These are phyloP conservation scores for Aspergillus sergii DNA, from an alignment of 2,329 filamentous ascomycete species.

Conservation along the genomic window DNA sequence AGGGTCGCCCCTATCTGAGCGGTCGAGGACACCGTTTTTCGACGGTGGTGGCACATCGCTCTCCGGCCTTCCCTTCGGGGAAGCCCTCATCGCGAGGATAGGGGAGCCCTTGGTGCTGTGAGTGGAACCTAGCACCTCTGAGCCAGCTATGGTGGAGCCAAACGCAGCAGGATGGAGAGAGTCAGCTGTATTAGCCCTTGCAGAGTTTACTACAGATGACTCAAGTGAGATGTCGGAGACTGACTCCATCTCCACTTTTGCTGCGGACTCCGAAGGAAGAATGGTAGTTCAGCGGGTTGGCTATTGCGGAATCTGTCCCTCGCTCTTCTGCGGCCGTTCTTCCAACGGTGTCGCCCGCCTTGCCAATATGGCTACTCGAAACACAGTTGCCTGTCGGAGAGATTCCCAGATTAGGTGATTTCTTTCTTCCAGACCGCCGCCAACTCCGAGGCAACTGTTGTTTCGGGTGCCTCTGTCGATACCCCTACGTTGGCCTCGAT, in stretches of 20 bases:
- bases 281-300: constrained; percentile 12
- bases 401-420: neutral
- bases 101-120: neutral
- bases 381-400: constrained; percentile 6
- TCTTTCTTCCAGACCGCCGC: neutral
- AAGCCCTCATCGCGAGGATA: neutral
- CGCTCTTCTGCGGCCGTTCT: constrained; percentile 13
- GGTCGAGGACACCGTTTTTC: constrained; percentile 10
- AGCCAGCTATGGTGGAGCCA: constrained; percentile 16
- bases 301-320: constrained; percentile 11
- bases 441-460: constrained; percentile 6
- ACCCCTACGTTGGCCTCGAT: constrained; percentile 8
- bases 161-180: constrained; percentile 13
- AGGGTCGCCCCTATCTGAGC: constrained; percentile 15
- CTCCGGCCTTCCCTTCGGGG: neutral
- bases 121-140: constrained; percentile 9
- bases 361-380: constrained; percentile 15
- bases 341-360: constrained; percentile 10
- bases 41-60: neutral
- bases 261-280: constrained; percentile 14
- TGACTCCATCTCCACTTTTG: constrained; percentile 9
- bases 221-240: constrained; percentile 1
- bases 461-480: constrained; percentile 12
- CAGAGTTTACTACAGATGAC: neutral
- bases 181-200: neutral